Conservation (phyloP, 371 early-diverging fungal species). For the Sanchytrium tribonematis region DNA sequence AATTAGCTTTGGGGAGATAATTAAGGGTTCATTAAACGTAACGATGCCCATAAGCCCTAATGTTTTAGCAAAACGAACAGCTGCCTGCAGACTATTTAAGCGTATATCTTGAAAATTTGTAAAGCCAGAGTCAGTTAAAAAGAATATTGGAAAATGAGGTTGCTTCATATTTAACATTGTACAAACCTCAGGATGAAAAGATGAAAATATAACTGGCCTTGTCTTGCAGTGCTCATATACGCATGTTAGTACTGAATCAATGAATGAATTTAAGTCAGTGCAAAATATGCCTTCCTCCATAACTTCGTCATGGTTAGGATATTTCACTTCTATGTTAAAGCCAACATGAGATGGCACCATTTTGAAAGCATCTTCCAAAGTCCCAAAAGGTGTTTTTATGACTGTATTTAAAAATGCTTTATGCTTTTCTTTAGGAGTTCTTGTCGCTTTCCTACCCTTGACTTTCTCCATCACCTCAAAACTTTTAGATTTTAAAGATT, state of each 20-base stretch:
- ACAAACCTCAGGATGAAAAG: conserved; percentile 74
- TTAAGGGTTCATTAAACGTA: conserved; percentile 37
- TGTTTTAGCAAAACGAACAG: conserved; percentile 48
- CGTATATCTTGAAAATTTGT: conserved; percentile 41
- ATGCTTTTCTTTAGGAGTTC: background rate
- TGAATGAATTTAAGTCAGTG: conserved; percentile 57
- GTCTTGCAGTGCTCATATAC: conserved; percentile 34
- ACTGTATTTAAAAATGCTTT: conserved; percentile 11
- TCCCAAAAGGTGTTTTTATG: conserved; percentile 53
- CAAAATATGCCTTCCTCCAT: no score
- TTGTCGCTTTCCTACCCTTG: background rate
- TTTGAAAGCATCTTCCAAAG: conserved; percentile 44
- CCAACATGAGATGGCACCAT: conserved; percentile 44
- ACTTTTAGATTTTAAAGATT: conserved; percentile 17
- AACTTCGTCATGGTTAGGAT: conserved; percentile 59
- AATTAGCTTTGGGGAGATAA: conserved; percentile 45
- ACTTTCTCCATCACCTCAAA: conserved; percentile 16
- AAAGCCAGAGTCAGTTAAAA: conserved; percentile 63
- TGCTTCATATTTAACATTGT: conserved; percentile 46
- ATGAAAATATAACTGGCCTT: conserved; percentile 64
- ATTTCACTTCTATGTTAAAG: conserved; percentile 90
- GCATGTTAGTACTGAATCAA: conserved; percentile 49
- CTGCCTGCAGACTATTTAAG: conserved; percentile 49
- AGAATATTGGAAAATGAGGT: conserved; percentile 40
- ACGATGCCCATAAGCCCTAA: conserved; percentile 55